A percentile compares a stretch with the other conserved stretches of the same genome.
These are phyloP conservation scores for Apophysomyces ossiformis DNA, from an alignment of 371 early-diverging fungal genomes.

Conservation along the genomic window DNA sequence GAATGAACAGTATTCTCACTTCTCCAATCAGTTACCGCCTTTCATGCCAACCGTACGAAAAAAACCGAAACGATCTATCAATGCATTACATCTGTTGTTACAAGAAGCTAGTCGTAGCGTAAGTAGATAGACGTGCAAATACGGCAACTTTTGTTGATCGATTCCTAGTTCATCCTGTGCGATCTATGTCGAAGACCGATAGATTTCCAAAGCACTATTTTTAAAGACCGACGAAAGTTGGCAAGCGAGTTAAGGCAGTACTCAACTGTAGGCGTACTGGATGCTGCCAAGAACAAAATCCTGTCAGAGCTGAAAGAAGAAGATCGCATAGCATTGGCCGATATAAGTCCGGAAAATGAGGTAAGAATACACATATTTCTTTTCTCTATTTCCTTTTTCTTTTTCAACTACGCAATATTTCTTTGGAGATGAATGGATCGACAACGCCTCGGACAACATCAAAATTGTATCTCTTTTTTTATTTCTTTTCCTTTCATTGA, in stretches of 20 bases:
- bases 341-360: constrained; percentile 24
- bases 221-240: constrained; percentile 19
- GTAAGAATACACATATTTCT: constrained; percentile 14
- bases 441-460: not conserved
- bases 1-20: constrained; percentile 12
- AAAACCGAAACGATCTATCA: constrained; percentile 19
- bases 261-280: constrained; percentile 9
- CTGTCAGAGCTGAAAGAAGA: constrained; percentile 14
- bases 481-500: not conserved
- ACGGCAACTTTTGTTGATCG: not conserved
- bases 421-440: constrained; percentile 7
- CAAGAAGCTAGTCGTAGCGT: constrained; percentile 14
- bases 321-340: constrained; percentile 19
- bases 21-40: constrained; percentile 12
- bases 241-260: constrained; percentile 13
- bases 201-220: constrained; percentile 8
- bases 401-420: not conserved
- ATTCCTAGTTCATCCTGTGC: constrained; percentile 16
- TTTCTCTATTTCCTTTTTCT: not conserved
- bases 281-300: constrained; percentile 13
- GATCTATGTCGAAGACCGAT: constrained; percentile 13
- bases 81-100: constrained; percentile 17
- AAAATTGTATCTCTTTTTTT: not conserved
- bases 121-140: not conserved
- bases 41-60: constrained; percentile 3